Conservation (phyloP, 495 filamentous ascomycete genomes). For the Cercophora newfieldiana region DNA sequence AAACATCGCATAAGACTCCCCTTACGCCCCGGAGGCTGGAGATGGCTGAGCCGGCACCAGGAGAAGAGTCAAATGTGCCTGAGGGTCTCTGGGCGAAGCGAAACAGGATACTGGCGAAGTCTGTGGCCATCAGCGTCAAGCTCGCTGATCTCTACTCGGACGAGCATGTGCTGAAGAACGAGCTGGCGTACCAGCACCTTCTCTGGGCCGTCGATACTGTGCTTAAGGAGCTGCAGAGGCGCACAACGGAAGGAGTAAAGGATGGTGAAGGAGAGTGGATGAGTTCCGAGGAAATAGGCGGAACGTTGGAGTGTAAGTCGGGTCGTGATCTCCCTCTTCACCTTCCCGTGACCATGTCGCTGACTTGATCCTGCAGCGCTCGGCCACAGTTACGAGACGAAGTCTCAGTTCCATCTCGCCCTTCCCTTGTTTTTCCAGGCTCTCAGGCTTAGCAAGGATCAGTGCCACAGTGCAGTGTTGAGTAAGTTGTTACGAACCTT, state of each 20-base stretch:
- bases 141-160: slow-evolving; percentile 75
- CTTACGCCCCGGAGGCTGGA: slow-evolving; percentile 8
- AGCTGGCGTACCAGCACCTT: slow-evolving; percentile 69
- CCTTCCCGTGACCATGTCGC: slow-evolving; percentile 15
- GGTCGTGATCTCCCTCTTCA: background rate
- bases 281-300: slow-evolving; percentile 68
- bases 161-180: slow-evolving; percentile 57
- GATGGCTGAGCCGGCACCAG: slow-evolving; percentile 23
- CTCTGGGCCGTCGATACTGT: slow-evolving; percentile 81
- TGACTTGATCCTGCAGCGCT: slow-evolving; percentile 53
- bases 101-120: slow-evolving; percentile 68
- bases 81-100: slow-evolving; percentile 62
- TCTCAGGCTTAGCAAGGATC: slow-evolving; percentile 67
- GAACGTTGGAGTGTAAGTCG: slow-evolving; percentile 62
- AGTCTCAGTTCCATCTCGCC: slow-evolving; percentile 72
- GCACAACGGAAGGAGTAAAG: slow-evolving; percentile 62
- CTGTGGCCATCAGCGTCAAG: slow-evolving; percentile 74
- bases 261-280: slow-evolving; percentile 73
- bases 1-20: slow-evolving; percentile 38
- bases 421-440: slow-evolving; percentile 88
- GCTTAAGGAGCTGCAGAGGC: slow-evolving; percentile 68
- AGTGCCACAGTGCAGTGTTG: slow-evolving; percentile 66
- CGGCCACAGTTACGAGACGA: slow-evolving; percentile 67
- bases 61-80: slow-evolving; percentile 20
- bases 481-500: slow-evolving; percentile 46